These are phyloP conservation scores for Dictyostelium firmibasis DNA, from an alignment of 78 protist species.

Conservation along the genomic window DNA sequence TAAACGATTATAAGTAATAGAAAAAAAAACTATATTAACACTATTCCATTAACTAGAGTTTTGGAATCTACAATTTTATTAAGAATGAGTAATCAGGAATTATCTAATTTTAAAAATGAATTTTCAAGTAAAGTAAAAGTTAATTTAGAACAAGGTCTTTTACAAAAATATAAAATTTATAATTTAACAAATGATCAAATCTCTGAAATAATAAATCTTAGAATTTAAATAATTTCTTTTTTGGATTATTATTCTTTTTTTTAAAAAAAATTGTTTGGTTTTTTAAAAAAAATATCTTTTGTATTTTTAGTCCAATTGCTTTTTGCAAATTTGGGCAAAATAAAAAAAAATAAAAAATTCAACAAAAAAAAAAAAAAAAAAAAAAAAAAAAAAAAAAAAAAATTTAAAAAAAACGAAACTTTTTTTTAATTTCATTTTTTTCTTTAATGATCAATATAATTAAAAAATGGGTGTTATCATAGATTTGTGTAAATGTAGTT, in stretches of 20 bases:
- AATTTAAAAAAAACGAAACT: too few species aligned
- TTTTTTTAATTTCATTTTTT: too few species aligned
- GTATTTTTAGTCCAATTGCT: too few species aligned
- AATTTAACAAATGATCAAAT: conserved; percentile 19
- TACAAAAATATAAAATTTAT: not conserved
- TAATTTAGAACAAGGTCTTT: conserved; percentile 11
- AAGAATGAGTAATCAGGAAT: conserved; percentile 1
- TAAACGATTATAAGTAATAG: not conserved
- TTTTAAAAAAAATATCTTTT: not conserved
- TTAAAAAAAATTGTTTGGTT: too few species aligned
- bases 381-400: not conserved
- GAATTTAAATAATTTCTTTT: not conserved
- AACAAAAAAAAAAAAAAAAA: too few species aligned
- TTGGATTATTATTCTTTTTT: not conserved
- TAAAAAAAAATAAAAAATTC: too few species aligned
- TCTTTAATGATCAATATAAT: too few species aligned
- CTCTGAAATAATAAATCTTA: not conserved
- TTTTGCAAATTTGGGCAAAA: too few species aligned
- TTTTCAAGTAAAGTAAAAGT: not conserved
- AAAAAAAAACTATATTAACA: not conserved
- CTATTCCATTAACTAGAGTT: not conserved
- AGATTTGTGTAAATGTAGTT: not conserved
- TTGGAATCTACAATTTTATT: conserved; percentile 19
- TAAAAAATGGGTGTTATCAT: not conserved
- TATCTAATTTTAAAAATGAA: not conserved